Evolutionary conservation across 768 basidiomycete species (phyloP).

Genomic region (Rhizopogon vesiculosus): DNA sequence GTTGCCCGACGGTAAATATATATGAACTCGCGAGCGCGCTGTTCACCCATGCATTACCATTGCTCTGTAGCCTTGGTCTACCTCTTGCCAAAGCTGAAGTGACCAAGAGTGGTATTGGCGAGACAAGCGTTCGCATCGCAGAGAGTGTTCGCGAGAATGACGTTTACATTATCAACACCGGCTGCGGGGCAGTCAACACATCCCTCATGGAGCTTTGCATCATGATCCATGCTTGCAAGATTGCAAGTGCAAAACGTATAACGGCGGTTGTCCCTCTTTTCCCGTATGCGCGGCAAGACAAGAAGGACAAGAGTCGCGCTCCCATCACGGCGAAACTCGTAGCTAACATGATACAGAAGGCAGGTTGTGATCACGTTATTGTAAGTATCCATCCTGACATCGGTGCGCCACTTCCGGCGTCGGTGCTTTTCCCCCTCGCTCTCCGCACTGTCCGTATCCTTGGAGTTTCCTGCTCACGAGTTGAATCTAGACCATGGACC

Average conservation of each 20-base stretch:
- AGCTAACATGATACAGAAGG: constrained; percentile 92
- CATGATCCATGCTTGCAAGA: constrained; percentile 99
- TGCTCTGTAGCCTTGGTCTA: constrained; percentile 70
- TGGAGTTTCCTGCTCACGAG: constrained; percentile 4
- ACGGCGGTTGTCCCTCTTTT: constrained; percentile 98
- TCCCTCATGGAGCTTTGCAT: constrained; percentile 98
- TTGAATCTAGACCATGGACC: constrained; percentile 82
- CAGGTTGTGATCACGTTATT: constrained; percentile 95
- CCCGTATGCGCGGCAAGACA: constrained; percentile 97
- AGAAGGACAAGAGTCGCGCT: constrained; percentile 98
- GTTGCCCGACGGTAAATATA: constrained; percentile 79
- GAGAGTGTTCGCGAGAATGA: constrained; percentile 98
- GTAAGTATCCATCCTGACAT: constrained; percentile 42
- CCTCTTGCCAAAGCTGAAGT: constrained; percentile 85
- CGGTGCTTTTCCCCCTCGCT: neutral
- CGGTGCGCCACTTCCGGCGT: neutral
- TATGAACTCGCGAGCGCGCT: constrained; percentile 6
- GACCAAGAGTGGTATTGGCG: constrained; percentile 84
- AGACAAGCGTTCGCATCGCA: constrained; percentile 86
- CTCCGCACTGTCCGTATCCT: neutral
- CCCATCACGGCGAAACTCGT: constrained; percentile 98
- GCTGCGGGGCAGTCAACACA: constrained; percentile 83
- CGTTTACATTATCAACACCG: constrained; percentile 97
- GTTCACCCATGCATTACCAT: constrained; percentile 18
- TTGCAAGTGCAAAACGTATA: constrained; percentile 96